These are phyloP conservation scores for Hydrangea macrophylla DNA, from an alignment of 148 eudicot species.

Conservation along the genomic window DNA sequence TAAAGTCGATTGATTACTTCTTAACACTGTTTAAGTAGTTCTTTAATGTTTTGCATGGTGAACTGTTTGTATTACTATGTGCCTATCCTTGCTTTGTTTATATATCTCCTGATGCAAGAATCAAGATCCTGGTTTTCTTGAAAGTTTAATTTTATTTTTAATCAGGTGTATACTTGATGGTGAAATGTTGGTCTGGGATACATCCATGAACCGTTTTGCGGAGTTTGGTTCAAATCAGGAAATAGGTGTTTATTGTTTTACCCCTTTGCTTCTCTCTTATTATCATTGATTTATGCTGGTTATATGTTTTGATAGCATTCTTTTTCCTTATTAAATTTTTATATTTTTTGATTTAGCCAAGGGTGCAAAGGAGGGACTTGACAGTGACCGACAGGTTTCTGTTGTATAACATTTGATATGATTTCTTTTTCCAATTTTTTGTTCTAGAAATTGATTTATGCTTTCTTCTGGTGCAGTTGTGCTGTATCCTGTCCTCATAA, in stretches of 20 bases:
- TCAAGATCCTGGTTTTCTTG: too few relatives aligned
- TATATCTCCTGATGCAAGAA: too few relatives aligned
- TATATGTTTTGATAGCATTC: neutral
- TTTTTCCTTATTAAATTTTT: slow-evolving; percentile 17
- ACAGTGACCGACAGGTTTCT: slow-evolving; percentile 60
- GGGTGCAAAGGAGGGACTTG: slow-evolving; percentile 80
- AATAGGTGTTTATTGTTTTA: slow-evolving; percentile 42
- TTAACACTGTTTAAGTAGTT: too few relatives aligned
- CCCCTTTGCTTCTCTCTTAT: slow-evolving; percentile 2
- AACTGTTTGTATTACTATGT: too few relatives aligned
- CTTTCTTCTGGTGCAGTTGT: slow-evolving; percentile 48
- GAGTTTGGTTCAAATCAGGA: slow-evolving; percentile 87
- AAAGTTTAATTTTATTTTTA: neutral
- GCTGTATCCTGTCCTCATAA: slow-evolving; percentile 57
- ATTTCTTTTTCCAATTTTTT: slow-evolving; percentile 7
- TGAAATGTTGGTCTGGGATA: slow-evolving; percentile 97
- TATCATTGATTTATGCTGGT: too few relatives aligned
- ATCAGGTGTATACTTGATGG: slow-evolving; percentile 96
- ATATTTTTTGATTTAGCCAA: too few relatives aligned
- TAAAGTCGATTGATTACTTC: too few relatives aligned
- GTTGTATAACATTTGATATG: neutral
- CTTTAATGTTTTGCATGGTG: too few relatives aligned
- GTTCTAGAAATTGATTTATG: slow-evolving; percentile 8
- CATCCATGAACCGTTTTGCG: slow-evolving; percentile 58
- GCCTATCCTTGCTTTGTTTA: too few relatives aligned